phyloP scores from a whole-genome alignment of 179 eudicot genomes.

The Corrigiola litoralis region DNA sequence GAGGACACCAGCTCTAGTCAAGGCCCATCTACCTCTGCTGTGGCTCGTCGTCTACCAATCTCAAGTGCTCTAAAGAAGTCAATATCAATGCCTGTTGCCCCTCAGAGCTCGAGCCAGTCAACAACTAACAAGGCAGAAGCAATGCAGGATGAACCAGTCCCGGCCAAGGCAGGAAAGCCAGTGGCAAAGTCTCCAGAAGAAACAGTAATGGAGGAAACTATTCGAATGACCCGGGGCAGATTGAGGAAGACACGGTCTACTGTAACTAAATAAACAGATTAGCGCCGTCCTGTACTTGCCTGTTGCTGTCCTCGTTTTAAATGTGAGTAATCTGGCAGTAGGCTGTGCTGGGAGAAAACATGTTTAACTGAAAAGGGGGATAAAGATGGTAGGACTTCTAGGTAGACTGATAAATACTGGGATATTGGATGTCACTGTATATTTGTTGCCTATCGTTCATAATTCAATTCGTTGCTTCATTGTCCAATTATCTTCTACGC shows the following conservation, averaged over 20 bases:
- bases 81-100: conserved; percentile 15
- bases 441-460: conserved; percentile 7
- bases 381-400: not conserved
- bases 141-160: not conserved
- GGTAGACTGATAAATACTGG: conserved; percentile 1
- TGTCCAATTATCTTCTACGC: not conserved
- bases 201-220: conserved; percentile 17
- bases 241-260: conserved; percentile 15
- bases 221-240: conserved; percentile 17
- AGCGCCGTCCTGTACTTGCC: not conserved
- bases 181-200: conserved; percentile 7
- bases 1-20: conserved; percentile 33
- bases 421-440: conserved; percentile 10
- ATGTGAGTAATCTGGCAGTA: not conserved
- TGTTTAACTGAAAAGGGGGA: not conserved
- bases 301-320: not conserved
- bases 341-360: not conserved
- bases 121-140: not conserved
- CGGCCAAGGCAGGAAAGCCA: conserved; percentile 5
- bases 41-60: conserved; percentile 14
- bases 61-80: conserved; percentile 21
- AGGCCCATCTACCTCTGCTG: conserved; percentile 23
- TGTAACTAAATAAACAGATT: not conserved
- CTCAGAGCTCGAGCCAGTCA: not conserved
- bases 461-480: conserved; percentile 4